Base-by-base conservation (phyloP, 108 stramenopile species). In the Nitzschia sp. region DNA sequence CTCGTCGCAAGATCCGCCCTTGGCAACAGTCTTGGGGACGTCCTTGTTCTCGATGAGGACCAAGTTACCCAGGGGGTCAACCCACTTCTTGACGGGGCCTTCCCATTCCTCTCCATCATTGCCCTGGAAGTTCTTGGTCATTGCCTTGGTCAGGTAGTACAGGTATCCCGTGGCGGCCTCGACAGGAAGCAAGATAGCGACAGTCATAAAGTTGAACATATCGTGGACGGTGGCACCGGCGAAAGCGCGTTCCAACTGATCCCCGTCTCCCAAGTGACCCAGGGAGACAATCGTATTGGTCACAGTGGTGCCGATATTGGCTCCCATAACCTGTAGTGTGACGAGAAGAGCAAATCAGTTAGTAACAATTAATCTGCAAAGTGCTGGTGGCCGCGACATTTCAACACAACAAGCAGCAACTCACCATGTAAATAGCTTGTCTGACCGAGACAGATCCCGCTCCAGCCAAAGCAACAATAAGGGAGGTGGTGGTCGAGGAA, bases 171-270 rank as follows among this genome's bases (percentile, higher is more conserved):
- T 78, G 75, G 77, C 62, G 65, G 82, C 64, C 75, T 95, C 94
- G 23, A 95, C 23, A 18, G 94, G 94, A 59, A 95, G 83, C 48
- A 93, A 76, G 54, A 91, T 47, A n/a, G 70, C 78, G 11, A 95
- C 94, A 54, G 90, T 68, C 59, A 95, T 65, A 57, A 87, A 85
- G 89, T 95, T 95, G 87, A 95, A 95, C 78, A 89, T 81, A 72
- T 95, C 94, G 78, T 95, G 94, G 59, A 95, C 94, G 25, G 92
- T 93, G 65, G 94, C 94, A 47, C 94, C 94, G 28, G 92, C 88
- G 64, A 95, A 95, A 58, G 92, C 94, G 59, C 90, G 90, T 56
- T 93, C 92, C 54, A 93, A 77, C 64, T 95, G 86, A 62, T 85
- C 82, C 67, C 87, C 89, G 67, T 93, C 87, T 71, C 86, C 86